phyloP scores from a whole-genome alignment of 139 green algal genomes.

The Diplosphaera chodatii region DNA sequence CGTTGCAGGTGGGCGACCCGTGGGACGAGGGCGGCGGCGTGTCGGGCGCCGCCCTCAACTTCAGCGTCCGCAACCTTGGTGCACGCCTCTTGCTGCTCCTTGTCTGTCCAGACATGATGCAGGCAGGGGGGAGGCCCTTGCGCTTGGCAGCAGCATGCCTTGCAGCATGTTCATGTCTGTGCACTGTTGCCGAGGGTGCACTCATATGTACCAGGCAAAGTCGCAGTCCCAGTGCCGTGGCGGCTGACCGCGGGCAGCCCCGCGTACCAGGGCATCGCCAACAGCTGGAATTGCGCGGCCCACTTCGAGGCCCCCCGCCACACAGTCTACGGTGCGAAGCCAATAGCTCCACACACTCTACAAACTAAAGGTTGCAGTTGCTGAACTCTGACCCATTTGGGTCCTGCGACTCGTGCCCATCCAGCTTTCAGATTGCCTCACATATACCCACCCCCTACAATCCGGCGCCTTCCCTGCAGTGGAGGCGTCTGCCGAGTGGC shows the following conservation, averaged over 20 bases:
- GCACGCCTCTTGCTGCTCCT: not conserved
- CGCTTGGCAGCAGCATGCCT: no score
- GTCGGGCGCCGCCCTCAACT: not conserved
- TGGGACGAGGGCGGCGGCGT: not conserved
- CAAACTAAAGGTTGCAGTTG: no score
- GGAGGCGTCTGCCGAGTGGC: not conserved
- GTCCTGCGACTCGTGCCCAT: no score
- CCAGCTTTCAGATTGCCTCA: no score
- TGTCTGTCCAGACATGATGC: no score
- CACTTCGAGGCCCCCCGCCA: not conserved
- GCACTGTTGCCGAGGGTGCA: no score
- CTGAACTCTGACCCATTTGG: not conserved
- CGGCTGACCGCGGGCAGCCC: not conserved
- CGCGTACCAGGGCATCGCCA: not conserved
- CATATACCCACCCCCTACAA: no score
- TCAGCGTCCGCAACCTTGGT: not conserved
- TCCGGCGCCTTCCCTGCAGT: not conserved
- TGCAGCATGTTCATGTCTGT: no score
- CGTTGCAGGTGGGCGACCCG: not conserved
- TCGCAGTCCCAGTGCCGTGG: not conserved
- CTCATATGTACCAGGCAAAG: not conserved
- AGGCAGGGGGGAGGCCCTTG: no score
- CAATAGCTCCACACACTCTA: no score
- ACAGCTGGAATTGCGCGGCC: not conserved
- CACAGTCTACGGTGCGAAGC: not conserved